Evolutionary conservation across 257 asterid genomes (phyloP), one percentile per base, ranked within the genome.

Genomic region (Cruciata laevipes): DNA sequence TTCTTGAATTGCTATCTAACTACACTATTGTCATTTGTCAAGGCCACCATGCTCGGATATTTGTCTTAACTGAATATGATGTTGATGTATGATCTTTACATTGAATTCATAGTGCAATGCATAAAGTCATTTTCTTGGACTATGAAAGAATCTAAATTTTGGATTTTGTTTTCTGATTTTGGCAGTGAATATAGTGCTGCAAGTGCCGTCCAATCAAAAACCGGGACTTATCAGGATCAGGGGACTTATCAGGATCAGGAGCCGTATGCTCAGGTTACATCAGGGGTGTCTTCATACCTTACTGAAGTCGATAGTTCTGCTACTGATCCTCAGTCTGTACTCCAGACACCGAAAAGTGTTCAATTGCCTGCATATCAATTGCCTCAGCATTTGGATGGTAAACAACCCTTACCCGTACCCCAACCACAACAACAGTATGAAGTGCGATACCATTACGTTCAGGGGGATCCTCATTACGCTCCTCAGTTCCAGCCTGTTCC

Each of bases 101-200:
- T n/a, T 16, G 53, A 47, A 16, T 47, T 47, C 53, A 47, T 16
- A 47, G 20, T 7, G 14, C n/a, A 47, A 47, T 47, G 20, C 55
- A 47, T 47, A 47, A 21, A 14, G 55, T 47, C 55, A 47, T 47
- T 47, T 47, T 47, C 55, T 7, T 16, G 25, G 24, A 33, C 12
- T 24, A 10, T 51, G 21, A 53, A 23, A n/a, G 61, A 59, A 52
- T n/a, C 56, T 73, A 31, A 59, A 66, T 21, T 66, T 25, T 32
- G 42, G 62, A 67, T 30, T 47, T 47, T 47, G n/a, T 47, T 17
- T 3, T 68, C 49, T 30, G 61, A 64, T 71, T 73, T 75, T 77
- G 63, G 67, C 88, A 91, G 96, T 75, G 98, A 89, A 55, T 53
- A 68, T 65, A 80, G 85, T 67, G 66, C 63, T 53, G 96, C 83